A percentile compares a stretch with the other conserved stretches of the same genome.
Conservation (phyloP, 805 yeast genomes). For the Starmerella khaoyaiensis region DNA sequence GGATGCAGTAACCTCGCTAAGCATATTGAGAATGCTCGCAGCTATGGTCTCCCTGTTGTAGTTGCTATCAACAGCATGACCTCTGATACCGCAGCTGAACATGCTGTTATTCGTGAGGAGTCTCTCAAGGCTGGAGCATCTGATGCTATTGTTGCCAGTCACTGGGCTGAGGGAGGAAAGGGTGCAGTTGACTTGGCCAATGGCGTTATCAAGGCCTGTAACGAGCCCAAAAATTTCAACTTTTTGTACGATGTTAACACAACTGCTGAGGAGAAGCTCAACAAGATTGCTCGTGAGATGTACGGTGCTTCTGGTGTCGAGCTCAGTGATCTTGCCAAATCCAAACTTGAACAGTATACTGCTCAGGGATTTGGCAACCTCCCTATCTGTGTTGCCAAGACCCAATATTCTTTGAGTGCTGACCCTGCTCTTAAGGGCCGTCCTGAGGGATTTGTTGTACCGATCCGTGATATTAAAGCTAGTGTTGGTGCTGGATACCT, state of each 20-base stretch:
- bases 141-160: slow-evolving; percentile 81
- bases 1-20: slow-evolving; percentile 85
- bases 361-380: slow-evolving; percentile 78
- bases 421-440: slow-evolving; percentile 90
- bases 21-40: slow-evolving; percentile 74
- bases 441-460: slow-evolving; percentile 86
- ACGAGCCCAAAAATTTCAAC: slow-evolving; percentile 33
- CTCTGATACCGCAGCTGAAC: slow-evolving; percentile 70
- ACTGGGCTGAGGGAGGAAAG: slow-evolving; percentile 91
- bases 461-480: slow-evolving; percentile 86
- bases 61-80: slow-evolving; percentile 87
- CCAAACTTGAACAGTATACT: slow-evolving; percentile 69
- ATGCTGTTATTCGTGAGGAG: slow-evolving; percentile 63
- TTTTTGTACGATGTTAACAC: slow-evolving; percentile 53
- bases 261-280: slow-evolving; percentile 67
- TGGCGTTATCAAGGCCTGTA: slow-evolving; percentile 58
- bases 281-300: slow-evolving; percentile 71
- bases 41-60: slow-evolving; percentile 81
- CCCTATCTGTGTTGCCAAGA: slow-evolving; percentile 94
- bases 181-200: slow-evolving; percentile 80
- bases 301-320: slow-evolving; percentile 84
- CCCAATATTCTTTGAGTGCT: slow-evolving; percentile 91
- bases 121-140: slow-evolving; percentile 85
- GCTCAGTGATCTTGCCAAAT: slow-evolving; percentile 65
- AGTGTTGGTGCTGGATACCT: slow-evolving; percentile 94